phyloP scores from a whole-genome alignment of 345 rosid genomes.

The Capsella bursapastoris region DNA sequence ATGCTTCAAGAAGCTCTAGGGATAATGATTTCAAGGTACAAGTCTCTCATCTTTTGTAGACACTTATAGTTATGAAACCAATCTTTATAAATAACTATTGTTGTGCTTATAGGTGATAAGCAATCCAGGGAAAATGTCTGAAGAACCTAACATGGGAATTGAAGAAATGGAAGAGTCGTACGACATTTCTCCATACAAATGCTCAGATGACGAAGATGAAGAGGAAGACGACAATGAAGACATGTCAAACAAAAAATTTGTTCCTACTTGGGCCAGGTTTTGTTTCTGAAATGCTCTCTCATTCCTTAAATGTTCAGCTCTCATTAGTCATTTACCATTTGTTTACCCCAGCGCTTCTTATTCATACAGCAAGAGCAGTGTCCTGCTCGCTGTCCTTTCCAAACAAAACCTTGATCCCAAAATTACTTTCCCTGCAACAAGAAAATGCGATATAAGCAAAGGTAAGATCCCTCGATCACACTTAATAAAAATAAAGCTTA shows the following conservation, averaged over 20 bases:
- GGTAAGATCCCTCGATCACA: conserved; percentile 51
- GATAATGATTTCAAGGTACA: conserved; percentile 62
- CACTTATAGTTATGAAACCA: conserved; percentile 21
- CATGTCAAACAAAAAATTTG: conserved; percentile 53
- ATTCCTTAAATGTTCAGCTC: conserved; percentile 11
- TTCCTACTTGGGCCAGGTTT: conserved; percentile 95
- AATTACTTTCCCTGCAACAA: conserved; percentile 52
- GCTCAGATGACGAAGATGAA: conserved; percentile 87
- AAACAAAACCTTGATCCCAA: conserved; percentile 60
- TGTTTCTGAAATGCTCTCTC: conserved; percentile 22
- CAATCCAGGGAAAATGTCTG: conserved; percentile 43
- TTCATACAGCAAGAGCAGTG: conserved; percentile 58
- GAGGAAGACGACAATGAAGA: conserved; percentile 67
- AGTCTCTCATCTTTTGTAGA: conserved; percentile 10
- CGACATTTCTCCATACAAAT: conserved; percentile 88
- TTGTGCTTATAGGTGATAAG: conserved; percentile 47
- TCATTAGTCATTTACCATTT: conserved; percentile 25
- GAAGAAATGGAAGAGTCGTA: conserved; percentile 62
- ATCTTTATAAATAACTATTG: neutral
- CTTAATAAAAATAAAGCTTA: neutral
- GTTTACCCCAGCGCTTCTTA: conserved; percentile 24
- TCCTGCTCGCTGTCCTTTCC: conserved; percentile 50
- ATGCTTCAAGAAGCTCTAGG: conserved; percentile 41
- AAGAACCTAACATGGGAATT: neutral
- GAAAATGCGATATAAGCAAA: conserved; percentile 60